Evolutionary conservation across 257 asterid genomes (phyloP).

Genomic region (Eucommia ulmoides): DNA sequence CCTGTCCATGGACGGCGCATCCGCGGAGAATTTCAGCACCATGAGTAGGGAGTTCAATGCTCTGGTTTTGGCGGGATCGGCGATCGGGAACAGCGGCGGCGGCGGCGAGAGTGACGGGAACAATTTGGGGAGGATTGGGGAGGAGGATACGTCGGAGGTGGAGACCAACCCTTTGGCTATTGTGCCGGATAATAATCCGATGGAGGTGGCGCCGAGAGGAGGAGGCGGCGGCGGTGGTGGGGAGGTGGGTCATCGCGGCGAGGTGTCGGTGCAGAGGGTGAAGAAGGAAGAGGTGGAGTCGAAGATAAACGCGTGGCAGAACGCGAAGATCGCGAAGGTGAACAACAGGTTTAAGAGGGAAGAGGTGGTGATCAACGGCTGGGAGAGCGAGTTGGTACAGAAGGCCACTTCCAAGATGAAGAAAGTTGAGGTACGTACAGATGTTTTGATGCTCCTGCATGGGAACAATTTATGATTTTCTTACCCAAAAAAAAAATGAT

Average conservation of each 20-base stretch:
- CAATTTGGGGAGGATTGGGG: slow-evolving; percentile 41
- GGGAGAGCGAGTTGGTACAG: slow-evolving; percentile 83
- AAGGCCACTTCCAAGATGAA: slow-evolving; percentile 87
- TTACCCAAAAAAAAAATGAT: too few species aligned
- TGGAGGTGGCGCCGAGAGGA: slow-evolving; percentile 26
- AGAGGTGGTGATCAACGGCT: slow-evolving; percentile 61
- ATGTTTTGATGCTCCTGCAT: too few species aligned
- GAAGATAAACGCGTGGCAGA: slow-evolving; percentile 85
- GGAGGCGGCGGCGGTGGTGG: slow-evolving; percentile 7
- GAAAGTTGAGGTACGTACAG: slow-evolving; percentile 97
- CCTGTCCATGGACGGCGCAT: slow-evolving; percentile 28
- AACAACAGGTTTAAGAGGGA: slow-evolving; percentile 86
- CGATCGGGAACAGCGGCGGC: slow-evolving; percentile 20
- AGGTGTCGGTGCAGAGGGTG: slow-evolving; percentile 45
- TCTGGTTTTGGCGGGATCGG: slow-evolving; percentile 54
- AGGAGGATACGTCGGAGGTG: slow-evolving; percentile 34
- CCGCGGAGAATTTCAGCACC: slow-evolving; percentile 42
- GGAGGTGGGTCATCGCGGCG: slow-evolving; percentile 5
- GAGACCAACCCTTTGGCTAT: slow-evolving; percentile 73
- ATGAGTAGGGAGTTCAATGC: slow-evolving; percentile 84
- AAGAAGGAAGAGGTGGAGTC: slow-evolving; percentile 86
- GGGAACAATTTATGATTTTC: too few species aligned
- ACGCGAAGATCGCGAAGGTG: slow-evolving; percentile 65
- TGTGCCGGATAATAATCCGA: slow-evolving; percentile 34
- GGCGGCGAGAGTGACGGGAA: slow-evolving; percentile 3